Evolutionary conservation across 2,329 filamentous ascomycete species (phyloP).

Genomic region (Pseudopithomyces chartarum): DNA sequence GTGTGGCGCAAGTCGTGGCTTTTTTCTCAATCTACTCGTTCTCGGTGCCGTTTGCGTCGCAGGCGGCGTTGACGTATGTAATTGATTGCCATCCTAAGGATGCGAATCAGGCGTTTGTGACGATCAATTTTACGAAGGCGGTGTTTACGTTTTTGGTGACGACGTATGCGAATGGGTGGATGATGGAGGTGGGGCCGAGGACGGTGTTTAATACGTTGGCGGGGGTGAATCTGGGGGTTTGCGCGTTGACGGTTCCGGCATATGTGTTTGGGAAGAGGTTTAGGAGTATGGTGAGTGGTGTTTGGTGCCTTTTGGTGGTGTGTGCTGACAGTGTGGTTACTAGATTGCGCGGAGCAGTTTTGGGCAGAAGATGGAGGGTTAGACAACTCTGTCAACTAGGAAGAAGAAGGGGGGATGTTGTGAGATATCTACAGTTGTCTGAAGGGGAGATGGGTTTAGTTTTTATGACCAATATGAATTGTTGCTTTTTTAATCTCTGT

Average conservation of each 20-base stretch:
- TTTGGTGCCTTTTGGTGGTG: neutral
- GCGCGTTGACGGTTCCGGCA: slow-evolving; percentile 73
- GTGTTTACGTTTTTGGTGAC: slow-evolving; percentile 65
- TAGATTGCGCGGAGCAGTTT: neutral
- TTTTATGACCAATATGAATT: no score
- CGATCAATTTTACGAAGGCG: slow-evolving; percentile 49
- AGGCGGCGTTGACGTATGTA: slow-evolving; percentile 47
- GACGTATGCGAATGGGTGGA: slow-evolving; percentile 81
- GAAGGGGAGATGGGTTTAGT: no score
- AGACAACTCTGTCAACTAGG: no score
- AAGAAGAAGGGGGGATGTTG: no score
- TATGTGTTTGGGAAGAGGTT: slow-evolving; percentile 48
- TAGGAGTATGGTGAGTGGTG: slow-evolving; percentile 29
- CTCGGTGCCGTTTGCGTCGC: slow-evolving; percentile 45
- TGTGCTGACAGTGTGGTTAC: neutral
- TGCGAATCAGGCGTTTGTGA: slow-evolving; percentile 50
- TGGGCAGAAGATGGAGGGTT: neutral
- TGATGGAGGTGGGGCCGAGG: slow-evolving; percentile 57
- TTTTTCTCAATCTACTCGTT: slow-evolving; percentile 46
- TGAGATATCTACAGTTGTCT: no score
- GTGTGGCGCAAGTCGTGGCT: slow-evolving; percentile 34
- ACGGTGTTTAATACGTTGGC: slow-evolving; percentile 72
- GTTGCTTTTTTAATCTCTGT: no score
- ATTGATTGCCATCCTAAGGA: slow-evolving; percentile 49
- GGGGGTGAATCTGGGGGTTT: slow-evolving; percentile 75